These are phyloP conservation scores for Fremontodendron californicum DNA, from an alignment of 345 rosid genomes.

Conservation along the genomic window DNA sequence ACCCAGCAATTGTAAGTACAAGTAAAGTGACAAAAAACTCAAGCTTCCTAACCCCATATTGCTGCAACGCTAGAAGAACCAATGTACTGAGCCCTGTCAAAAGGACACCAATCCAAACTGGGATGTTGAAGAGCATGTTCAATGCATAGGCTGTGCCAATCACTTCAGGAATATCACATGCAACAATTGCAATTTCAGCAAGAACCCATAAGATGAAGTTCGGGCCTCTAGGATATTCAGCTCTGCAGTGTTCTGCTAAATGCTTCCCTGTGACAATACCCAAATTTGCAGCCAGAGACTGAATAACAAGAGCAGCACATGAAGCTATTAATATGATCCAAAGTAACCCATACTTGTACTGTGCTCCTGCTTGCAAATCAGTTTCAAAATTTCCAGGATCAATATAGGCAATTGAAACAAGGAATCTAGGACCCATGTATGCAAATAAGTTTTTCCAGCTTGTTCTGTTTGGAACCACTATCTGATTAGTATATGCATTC, in stretches of 20 bases:
- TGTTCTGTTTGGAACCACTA: conserved; percentile 67
- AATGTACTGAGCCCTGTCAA: conserved; percentile 86
- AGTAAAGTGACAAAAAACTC: conserved; percentile 80
- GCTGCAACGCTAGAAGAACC: conserved; percentile 75
- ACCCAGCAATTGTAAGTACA: conserved; percentile 80
- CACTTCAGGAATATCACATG: conserved; percentile 98
- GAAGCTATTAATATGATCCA: conserved; percentile 96
- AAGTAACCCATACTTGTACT: conserved; percentile 75
- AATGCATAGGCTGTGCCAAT: conserved; percentile 96
- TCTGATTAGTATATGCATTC: conserved; percentile 48
- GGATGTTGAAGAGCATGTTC: conserved; percentile 89
- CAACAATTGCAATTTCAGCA: conserved; percentile 85
- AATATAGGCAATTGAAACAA: conserved; percentile 90
- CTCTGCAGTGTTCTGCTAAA: conserved; percentile 87
- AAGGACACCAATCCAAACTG: conserved; percentile 90
- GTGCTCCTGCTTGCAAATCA: conserved; percentile 92
- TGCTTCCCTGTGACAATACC: conserved; percentile 98
- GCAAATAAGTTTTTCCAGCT: conserved; percentile 64
- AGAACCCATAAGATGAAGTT: conserved; percentile 82
- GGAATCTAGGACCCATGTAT: conserved; percentile 93
- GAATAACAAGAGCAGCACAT: conserved; percentile 85
- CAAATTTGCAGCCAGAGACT: conserved; percentile 88
- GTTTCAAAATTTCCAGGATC: conserved; percentile 99
- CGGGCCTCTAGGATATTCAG: conserved; percentile 70
- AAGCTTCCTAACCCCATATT: conserved; percentile 93